Evolutionary conservation across 2,329 filamentous ascomycete species (phyloP).

Genomic region (Pseudogymnoascus sp.): DNA sequence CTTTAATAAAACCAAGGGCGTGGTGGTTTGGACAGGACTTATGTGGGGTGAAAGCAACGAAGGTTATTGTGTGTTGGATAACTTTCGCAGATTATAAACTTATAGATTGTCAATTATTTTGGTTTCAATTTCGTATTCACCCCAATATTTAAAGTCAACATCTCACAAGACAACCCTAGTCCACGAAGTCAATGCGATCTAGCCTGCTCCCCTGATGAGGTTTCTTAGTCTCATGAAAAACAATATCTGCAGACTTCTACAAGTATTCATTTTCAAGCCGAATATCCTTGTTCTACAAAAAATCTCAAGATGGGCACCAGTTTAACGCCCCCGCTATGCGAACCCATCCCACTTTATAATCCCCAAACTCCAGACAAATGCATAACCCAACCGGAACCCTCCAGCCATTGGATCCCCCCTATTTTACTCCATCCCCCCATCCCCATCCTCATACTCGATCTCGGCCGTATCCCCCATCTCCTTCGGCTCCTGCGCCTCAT

Average conservation of each 20-base stretch:
- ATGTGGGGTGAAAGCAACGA: too few species aligned
- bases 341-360: neutral
- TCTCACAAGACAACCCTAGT: neutral
- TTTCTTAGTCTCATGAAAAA: too few species aligned
- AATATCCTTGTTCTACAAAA: neutral
- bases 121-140: neutral
- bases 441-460: conserved; percentile 41
- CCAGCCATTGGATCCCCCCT: neutral
- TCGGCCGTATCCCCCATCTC: conserved; percentile 64
- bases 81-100: too few species aligned
- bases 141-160: neutral
- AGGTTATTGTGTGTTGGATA: too few species aligned
- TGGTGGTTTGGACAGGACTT: too few species aligned
- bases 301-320: neutral
- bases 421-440: conserved; percentile 21
- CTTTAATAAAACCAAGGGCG: too few species aligned
- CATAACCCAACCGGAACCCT: neutral
- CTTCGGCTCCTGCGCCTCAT: conserved; percentile 85
- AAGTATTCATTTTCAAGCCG: neutral
- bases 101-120: neutral
- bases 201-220: too few species aligned
- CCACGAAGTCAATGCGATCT: neutral
- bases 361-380: neutral
- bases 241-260: neutral
- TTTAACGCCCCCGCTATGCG: neutral